These are phyloP conservation scores for Hericium coralloides DNA, from an alignment of 768 basidiomycete genomes.

Conservation along the genomic window DNA sequence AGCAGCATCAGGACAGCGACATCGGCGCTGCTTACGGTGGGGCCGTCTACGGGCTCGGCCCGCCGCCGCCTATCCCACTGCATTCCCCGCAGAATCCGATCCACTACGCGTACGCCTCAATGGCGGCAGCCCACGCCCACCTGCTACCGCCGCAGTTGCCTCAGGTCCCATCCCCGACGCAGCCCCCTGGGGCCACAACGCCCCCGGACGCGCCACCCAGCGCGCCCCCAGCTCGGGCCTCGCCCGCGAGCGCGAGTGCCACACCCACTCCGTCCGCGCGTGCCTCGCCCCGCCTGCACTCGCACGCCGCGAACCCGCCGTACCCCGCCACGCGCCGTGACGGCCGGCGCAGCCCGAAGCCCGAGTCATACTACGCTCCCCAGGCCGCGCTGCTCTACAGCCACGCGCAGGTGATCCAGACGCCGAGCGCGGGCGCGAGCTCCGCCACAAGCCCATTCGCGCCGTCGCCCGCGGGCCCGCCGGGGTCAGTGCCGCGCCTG, in stretches of 20 bases:
- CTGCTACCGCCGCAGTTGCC: constrained; percentile 1
- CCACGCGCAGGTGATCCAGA: constrained; percentile 21
- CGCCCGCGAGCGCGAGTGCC: neutral
- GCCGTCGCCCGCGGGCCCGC: constrained; percentile 5
- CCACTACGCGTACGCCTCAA: neutral
- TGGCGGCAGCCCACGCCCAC: constrained; percentile 3
- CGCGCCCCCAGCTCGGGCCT: neutral
- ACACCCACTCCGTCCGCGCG: constrained; percentile 1
- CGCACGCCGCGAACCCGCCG: constrained; percentile 11
- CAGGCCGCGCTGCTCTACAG: constrained; percentile 47
- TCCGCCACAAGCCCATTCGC: constrained; percentile 10
- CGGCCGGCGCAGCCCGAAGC: constrained; percentile 21
- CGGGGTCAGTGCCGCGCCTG: constrained; percentile 37
- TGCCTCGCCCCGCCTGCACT: constrained; percentile 4
- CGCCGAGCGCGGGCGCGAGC: constrained; percentile 12
- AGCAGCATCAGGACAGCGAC: neutral
- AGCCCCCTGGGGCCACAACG: constrained; percentile 6
- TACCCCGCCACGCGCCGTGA: constrained; percentile 12
- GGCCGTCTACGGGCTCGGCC: neutral
- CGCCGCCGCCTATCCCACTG: neutral
- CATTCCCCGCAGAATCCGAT: neutral
- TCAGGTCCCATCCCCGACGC: constrained; percentile 5
- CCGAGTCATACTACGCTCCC: constrained; percentile 29
- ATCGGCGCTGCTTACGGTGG: neutral
- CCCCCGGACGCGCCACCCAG: neutral